These are phyloP conservation scores for Auricularia sp. DNA, from an alignment of 768 basidiomycete species.

Conservation along the genomic window DNA sequence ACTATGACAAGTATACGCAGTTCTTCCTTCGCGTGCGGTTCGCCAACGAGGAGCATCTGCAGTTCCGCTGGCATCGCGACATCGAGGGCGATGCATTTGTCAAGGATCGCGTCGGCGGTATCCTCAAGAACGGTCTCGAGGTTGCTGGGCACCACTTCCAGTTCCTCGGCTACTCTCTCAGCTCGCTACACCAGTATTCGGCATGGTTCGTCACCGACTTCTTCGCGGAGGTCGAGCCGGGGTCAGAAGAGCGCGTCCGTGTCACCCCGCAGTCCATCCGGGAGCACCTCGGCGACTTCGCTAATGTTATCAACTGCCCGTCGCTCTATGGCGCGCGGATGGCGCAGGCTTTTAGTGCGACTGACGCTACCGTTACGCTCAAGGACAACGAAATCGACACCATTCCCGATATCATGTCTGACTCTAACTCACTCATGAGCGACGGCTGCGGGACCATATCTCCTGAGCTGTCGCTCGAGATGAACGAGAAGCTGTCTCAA, in stretches of 20 bases:
- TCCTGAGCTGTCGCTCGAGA: conserved; percentile 39
- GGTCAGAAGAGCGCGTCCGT: conserved; percentile 7
- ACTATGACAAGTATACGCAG: conserved; percentile 48
- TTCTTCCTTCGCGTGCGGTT: conserved; percentile 78
- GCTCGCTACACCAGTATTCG: conserved; percentile 66
- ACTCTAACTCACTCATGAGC: conserved; percentile 42
- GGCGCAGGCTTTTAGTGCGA: conserved; percentile 77
- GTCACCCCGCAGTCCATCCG: conserved; percentile 56
- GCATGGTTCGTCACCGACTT: conserved; percentile 78
- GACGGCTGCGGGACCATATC: conserved; percentile 75
- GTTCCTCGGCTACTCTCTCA: conserved; percentile 75
- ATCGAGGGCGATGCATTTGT: conserved; percentile 52
- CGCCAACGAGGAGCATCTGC: conserved; percentile 71
- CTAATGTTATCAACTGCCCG: conserved; percentile 41
- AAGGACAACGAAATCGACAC: conserved; percentile 48
- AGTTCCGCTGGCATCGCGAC: conserved; percentile 60
- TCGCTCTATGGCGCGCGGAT: conserved; percentile 79
- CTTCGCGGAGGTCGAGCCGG: conserved; percentile 25
- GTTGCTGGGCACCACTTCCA: conserved; percentile 66
- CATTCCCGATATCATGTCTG: conserved; percentile 43
- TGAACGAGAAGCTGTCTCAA: conserved; percentile 38
- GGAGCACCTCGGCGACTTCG: conserved; percentile 57
- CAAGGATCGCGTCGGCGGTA: conserved; percentile 44
- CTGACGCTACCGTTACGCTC: conserved; percentile 61
- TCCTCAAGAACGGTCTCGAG: conserved; percentile 52